Evolutionary conservation across 768 basidiomycete species (phyloP), one percentile per base, ranked within the genome.

Genomic region (Trametes punicea): DNA sequence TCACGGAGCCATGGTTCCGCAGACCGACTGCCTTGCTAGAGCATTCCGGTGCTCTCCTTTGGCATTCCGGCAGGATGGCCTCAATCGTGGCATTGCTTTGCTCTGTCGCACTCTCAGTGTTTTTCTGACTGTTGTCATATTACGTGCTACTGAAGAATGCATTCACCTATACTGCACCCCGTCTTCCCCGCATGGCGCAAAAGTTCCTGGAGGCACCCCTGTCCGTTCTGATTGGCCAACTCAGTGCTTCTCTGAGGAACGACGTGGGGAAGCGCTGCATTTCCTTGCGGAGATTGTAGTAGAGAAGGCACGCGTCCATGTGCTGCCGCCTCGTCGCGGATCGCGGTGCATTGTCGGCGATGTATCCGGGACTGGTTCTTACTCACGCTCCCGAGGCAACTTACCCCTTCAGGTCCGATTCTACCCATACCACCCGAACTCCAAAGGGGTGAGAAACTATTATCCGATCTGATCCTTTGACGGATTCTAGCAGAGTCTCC

Each of bases 261-360:
- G 18, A 3, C 18, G 27, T 21, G 25, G 13, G 9, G 51, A 42
- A 51, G 51, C n/a, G n/a, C 20, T 23, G 29, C 13, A 9, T 20
- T 34, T 33, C 33, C 31, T 42, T 18, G 38, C 18, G 46, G 44
- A 53, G 51, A 47, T 46, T 48, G 38, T 15, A n/a, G n/a, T n/a
- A 36, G 6, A 38, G 51, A 53, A 58, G 51, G 11, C 4, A 11
- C 3, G 40, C 20, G 16, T 20, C 18, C 51, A 53, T 53, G 57
- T 33, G 57, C 51, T 48, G 18, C n/a, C 20, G 31, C 23, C 6
- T 47, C 21, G 39, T 21, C 39, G 51, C 57, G 57, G 57, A 18
- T 18, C 5, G 46, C 51, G 51, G 57, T 9, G 16, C 7, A 15
- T 48, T 48, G 46, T 58, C 57, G 57, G 57, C 20, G 25, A 30